phyloP scores from a whole-genome alignment of 2,329 filamentous ascomycete species.

The Clarireedia sp. region DNA sequence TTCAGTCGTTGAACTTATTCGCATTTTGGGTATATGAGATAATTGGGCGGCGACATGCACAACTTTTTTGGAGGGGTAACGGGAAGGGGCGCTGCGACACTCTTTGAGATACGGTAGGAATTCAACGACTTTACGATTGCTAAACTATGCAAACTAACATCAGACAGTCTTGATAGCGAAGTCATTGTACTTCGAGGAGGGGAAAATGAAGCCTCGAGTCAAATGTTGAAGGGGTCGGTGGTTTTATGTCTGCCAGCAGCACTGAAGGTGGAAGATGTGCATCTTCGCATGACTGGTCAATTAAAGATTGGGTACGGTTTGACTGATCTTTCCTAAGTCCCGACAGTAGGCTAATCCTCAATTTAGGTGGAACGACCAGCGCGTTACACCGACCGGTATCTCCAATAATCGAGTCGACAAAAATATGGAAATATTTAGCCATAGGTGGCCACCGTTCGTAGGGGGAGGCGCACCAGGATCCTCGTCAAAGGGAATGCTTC shows the following conservation, averaged over 20 bases:
- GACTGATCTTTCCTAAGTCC: not conserved
- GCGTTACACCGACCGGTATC: slow-evolving; percentile 48
- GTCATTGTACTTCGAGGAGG: slow-evolving; percentile 71
- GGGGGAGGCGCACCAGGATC: slow-evolving; percentile 39
- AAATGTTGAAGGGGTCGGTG: slow-evolving; percentile 64
- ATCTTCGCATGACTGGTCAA: slow-evolving; percentile 62
- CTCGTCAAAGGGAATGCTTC: slow-evolving; percentile 44
- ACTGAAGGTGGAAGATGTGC: slow-evolving; percentile 65
- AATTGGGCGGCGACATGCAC: slow-evolving; percentile 23
- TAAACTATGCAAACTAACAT: slow-evolving; percentile 10
- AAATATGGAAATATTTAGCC: slow-evolving; percentile 53
- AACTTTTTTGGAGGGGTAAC: slow-evolving; percentile 27
- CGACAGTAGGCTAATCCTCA: not conserved
- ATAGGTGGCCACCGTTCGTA: slow-evolving; percentile 62
- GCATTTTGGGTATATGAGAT: not conserved
- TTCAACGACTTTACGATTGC: not conserved
- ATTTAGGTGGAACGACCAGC: slow-evolving; percentile 43
- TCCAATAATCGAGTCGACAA: slow-evolving; percentile 53
- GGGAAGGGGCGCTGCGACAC: slow-evolving; percentile 27
- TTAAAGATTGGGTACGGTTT: slow-evolving; percentile 57
- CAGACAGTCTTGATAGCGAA: slow-evolving; percentile 61
- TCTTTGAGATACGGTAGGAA: slow-evolving; percentile 32
- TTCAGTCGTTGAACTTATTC: too few relatives aligned
- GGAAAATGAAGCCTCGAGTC: slow-evolving; percentile 68
- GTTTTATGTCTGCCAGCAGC: slow-evolving; percentile 65